Evolutionary conservation across 1,284 basidiomycete genomes (phyloP).

Genomic region (Polyporus tsugae): DNA sequence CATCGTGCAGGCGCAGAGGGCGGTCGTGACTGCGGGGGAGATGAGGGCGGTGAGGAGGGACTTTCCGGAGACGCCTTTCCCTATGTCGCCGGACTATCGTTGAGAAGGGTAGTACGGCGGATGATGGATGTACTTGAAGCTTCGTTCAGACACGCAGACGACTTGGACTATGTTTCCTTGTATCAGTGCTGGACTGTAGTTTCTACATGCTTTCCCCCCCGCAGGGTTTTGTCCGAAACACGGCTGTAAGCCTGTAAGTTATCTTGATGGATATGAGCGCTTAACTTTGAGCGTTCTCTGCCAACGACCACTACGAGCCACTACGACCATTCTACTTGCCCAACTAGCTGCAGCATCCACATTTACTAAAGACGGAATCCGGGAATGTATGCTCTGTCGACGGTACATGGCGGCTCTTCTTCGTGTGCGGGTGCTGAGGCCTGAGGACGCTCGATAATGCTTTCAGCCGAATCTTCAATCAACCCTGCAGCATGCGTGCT

Average conservation of each 20-base stretch:
- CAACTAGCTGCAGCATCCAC: background rate
- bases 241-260: no score
- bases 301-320: no score
- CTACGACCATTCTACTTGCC: background rate
- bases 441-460: background rate
- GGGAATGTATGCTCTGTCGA: background rate
- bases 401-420: background rate
- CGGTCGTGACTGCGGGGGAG: slow-evolving; percentile 8
- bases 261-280: no score
- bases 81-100: background rate
- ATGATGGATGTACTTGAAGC: background rate
- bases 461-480: no score
- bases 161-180: background rate
- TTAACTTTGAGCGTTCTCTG: no score
- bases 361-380: background rate
- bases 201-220: background rate
- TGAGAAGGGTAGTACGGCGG: background rate
- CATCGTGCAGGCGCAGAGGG: slow-evolving; percentile 5
- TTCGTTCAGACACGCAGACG: background rate
- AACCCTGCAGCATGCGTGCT: background rate
- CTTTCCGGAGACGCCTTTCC: slow-evolving; percentile 1
- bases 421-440: background rate
- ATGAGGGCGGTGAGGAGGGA: slow-evolving; percentile 5
- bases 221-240: no score
- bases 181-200: background rate